Evolutionary conservation across 208 protist genomes (phyloP).

Genomic region (Angomonas desouzai): DNA sequence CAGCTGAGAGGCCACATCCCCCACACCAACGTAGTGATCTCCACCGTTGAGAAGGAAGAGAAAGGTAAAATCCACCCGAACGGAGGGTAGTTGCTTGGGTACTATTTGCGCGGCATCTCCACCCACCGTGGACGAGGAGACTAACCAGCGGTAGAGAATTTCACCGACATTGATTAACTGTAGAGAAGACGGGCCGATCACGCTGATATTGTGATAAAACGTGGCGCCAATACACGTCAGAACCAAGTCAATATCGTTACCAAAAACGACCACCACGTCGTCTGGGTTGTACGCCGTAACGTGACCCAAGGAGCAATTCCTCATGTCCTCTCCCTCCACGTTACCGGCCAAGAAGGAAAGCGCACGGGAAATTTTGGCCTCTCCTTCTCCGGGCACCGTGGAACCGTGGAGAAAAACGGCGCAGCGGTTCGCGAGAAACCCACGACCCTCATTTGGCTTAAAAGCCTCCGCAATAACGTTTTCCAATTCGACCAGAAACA

Average conservation of each 20-base stretch:
- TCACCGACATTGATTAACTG: constrained; percentile 71
- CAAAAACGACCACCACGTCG: constrained; percentile 65
- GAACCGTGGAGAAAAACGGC: constrained; percentile 77
- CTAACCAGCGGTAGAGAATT: constrained; percentile 77
- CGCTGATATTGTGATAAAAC: constrained; percentile 75
- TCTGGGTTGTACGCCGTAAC: constrained; percentile 47
- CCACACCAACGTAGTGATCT: constrained; percentile 79
- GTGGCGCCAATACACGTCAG: constrained; percentile 80
- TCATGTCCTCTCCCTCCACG: neutral
- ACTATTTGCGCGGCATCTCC: constrained; percentile 35
- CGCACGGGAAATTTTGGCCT: constrained; percentile 80
- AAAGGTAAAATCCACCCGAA: constrained; percentile 83
- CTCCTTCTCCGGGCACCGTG: constrained; percentile 76
- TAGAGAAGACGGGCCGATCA: constrained; percentile 74
- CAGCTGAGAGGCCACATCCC: constrained; percentile 69
- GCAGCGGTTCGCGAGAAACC: constrained; percentile 50
- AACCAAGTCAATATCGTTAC: constrained; percentile 87
- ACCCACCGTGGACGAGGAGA: constrained; percentile 29
- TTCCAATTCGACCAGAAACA: constrained; percentile 85
- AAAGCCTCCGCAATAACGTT: constrained; percentile 78
- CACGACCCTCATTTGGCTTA: constrained; percentile 46
- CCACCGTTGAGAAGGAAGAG: constrained; percentile 86
- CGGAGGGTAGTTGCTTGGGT: constrained; percentile 50
- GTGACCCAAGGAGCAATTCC: neutral
- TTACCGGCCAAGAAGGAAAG: constrained; percentile 50